These are phyloP conservation scores for Pichia sp. DNA, from an alignment of 1,139 yeast genomes.

Conservation along the genomic window DNA sequence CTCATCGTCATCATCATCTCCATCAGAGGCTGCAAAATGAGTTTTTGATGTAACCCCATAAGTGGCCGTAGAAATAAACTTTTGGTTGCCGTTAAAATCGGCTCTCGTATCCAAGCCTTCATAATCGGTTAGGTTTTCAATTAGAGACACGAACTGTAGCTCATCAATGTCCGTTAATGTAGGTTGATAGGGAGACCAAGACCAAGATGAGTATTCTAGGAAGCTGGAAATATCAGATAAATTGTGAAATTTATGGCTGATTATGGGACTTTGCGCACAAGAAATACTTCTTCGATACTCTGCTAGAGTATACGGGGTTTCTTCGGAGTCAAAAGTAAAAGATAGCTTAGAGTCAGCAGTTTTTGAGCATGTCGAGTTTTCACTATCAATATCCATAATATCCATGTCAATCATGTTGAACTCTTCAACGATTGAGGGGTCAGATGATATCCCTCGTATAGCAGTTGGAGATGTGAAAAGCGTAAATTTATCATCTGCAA, in stretches of 20 bases:
- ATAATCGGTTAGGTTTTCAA: not conserved
- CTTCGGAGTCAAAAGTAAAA: slow-evolving; percentile 24
- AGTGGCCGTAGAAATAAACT: no score
- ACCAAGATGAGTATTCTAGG: slow-evolving; percentile 48
- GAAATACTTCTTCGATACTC: slow-evolving; percentile 33
- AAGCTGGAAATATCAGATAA: slow-evolving; percentile 25
- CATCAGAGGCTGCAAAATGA: no score
- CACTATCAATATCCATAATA: not conserved
- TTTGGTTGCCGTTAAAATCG: no score
- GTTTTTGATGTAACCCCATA: no score
- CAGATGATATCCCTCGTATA: no score
- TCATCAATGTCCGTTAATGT: slow-evolving; percentile 10
- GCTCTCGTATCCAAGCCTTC: no score
- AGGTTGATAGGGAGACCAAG: slow-evolving; percentile 63
- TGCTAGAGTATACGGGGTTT: slow-evolving; percentile 28
- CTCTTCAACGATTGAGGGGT: no score
- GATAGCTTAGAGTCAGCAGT: slow-evolving; percentile 7
- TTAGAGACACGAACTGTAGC: not conserved
- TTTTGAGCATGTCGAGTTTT: no score
- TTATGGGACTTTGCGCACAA: slow-evolving; percentile 58
- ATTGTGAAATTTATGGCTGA: slow-evolving; percentile 34
- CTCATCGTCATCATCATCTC: slow-evolving; percentile 7
- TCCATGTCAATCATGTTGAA: not conserved
- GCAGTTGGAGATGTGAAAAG: slow-evolving; percentile 7
- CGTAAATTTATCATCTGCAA: slow-evolving; percentile 12